A percentile compares a stretch with the other conserved stretches of the same genome.
Evolutionary conservation across 495 filamentous ascomycete species (phyloP).

Genomic region (Chaetomium cochliodes): DNA sequence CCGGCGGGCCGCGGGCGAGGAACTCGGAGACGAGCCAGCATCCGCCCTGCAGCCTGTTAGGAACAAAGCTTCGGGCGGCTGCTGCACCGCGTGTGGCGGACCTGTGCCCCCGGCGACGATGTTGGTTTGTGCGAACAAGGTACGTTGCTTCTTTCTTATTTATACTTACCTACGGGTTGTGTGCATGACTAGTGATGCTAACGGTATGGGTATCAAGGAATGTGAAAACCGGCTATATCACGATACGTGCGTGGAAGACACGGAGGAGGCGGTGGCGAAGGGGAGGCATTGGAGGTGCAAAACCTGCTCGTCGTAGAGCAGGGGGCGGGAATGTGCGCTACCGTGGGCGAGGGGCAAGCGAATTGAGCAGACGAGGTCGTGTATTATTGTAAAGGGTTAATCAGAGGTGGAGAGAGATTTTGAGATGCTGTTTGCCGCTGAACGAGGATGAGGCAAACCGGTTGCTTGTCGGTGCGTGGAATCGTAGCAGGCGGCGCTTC

Average conservation of each 20-base stretch:
- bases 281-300: constrained; percentile 27
- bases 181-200: neutral
- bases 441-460: neutral
- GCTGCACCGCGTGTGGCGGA: constrained; percentile 42
- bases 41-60: constrained; percentile 12
- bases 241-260: constrained; percentile 27
- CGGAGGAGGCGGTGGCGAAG: constrained; percentile 17
- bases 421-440: neutral
- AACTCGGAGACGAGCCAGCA: constrained; percentile 24
- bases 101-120: constrained; percentile 40
- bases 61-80: constrained; percentile 37
- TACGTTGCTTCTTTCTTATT: constrained; percentile 25
- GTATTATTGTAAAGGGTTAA: neutral
- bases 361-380: neutral
- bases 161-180: neutral
- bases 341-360: neutral
- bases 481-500: neutral
- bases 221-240: constrained; percentile 39
- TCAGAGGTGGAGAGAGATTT: neutral
- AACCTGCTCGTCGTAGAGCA: constrained; percentile 17
- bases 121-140: constrained; percentile 47
- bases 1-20: constrained; percentile 1
- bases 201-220: constrained; percentile 32
- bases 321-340: neutral
- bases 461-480: neutral